A percentile compares a stretch with the other conserved stretches of the same genome.
Conservation (phyloP, 2,329 filamentous ascomycete species). For the Alternaria longipes region DNA sequence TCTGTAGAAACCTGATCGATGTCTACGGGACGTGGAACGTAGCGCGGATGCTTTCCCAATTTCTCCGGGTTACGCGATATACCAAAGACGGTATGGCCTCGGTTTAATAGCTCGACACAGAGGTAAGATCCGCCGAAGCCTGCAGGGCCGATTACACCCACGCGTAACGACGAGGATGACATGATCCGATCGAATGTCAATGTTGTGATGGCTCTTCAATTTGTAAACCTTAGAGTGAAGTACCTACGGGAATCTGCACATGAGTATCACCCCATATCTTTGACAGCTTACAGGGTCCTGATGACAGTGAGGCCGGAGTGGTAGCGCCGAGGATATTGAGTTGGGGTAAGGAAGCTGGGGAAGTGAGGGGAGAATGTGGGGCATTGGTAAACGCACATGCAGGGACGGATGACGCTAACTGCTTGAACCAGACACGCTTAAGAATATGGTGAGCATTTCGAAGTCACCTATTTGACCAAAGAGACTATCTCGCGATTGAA, state of each 20-base stretch:
- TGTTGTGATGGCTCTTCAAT: not conserved
- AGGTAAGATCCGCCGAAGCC: constrained; percentile 50
- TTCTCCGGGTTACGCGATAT: constrained; percentile 47
- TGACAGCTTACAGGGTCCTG: not conserved
- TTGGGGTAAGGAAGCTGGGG: constrained; percentile 32
- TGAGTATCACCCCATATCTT: not conserved
- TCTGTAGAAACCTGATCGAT: constrained; percentile 35
- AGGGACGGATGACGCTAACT: constrained; percentile 1
- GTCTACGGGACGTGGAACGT: constrained; percentile 40
- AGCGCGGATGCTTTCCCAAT: constrained; percentile 42
- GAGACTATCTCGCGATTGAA: not conserved
- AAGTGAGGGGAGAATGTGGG: constrained; percentile 45
- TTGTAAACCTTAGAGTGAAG: not conserved
- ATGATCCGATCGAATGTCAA: not conserved
- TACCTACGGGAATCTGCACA: not conserved
- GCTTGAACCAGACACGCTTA: not conserved
- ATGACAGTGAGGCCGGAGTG: not conserved
- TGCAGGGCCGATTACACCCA: constrained; percentile 47
- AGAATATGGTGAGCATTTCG: not conserved
- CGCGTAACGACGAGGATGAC: constrained; percentile 18
- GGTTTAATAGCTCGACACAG: constrained; percentile 44
- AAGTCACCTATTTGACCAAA: not conserved
- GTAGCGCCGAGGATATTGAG: not conserved
- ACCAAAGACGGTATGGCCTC: constrained; percentile 47
- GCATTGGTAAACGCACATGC: constrained; percentile 20